Conservation (phyloP, 768 basidiomycete species). For the Boletus subparvulus region DNA sequence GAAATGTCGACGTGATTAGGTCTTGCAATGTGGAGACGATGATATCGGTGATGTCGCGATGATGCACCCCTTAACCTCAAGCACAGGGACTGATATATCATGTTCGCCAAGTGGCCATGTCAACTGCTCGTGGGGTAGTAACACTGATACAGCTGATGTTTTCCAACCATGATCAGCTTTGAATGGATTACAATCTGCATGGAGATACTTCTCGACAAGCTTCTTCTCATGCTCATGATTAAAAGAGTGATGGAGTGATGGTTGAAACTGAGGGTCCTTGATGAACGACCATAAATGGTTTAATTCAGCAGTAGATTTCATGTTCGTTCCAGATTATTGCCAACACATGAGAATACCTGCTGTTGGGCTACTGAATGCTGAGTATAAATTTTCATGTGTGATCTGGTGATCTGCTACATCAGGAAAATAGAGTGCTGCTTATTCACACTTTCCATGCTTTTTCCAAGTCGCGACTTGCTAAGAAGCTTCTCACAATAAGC, state of each 20-base stretch:
- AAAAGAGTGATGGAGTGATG: no score
- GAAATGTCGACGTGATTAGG: no score
- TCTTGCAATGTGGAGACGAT: background rate
- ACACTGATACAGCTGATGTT: background rate
- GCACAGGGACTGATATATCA: background rate
- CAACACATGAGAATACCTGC: background rate
- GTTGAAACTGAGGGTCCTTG: background rate
- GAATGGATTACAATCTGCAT: background rate
- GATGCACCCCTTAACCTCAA: background rate
- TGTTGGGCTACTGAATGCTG: background rate
- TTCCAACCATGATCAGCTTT: background rate
- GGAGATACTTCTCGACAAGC: background rate
- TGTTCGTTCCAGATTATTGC: background rate
- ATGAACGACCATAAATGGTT: background rate
- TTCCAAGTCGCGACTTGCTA: no score
- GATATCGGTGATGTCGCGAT: background rate
- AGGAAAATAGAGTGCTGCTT: no score
- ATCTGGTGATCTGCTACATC: no score
- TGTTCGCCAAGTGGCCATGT: background rate
- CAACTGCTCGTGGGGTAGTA: background rate
- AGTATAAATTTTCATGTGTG: background rate
- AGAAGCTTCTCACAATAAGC: no score
- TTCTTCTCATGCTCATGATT: no score
- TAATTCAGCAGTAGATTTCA: background rate
- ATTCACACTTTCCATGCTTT: no score